Evolutionary conservation across 305 asterid species (phyloP), one percentile per base, ranked within the genome.

Genomic region (Fraxinus angustifolia): DNA sequence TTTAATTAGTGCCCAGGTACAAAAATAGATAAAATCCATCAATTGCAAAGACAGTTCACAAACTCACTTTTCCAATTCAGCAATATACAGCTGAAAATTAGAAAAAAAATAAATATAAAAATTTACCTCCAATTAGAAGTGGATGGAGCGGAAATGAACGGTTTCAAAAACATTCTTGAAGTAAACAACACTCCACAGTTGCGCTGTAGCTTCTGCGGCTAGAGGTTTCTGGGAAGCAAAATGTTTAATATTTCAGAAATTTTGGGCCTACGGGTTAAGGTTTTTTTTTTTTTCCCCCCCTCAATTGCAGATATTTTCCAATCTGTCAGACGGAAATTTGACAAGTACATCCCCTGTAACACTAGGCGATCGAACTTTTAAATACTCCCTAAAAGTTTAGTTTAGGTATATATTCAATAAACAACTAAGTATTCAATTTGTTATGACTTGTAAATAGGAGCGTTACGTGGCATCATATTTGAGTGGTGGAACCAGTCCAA

Each of bases 61-160:
- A 77, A 56, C 75, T 80, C 50, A 75, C 38, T 42, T 30, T 11
- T 16, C 11, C 7, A 28, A 30, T 26, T 17, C 33, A 30, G 71
- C 7, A 80, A 73, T 68, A 68, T 68, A 62, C 34, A 11, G 74
- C 16, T 67, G 73, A 6, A 34, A 17, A 16, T 38, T 33, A 78
- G 60, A 3, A 16, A 14, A 16, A 14, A 12, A 42, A 8, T 45
- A 3, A 14, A 48, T 3, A 48, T 14, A 23, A 12, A 77, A 82
- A 58, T 40, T 60, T 7, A 92, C 98, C 97, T 91, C 89, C 86
- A 87, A 6, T 78, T 35, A 77, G 92, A 85, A 86, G 94, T 80
- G 50, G 93, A 85, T 19, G 95, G 94, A 81, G 90, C 85, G 53
- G 91, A 89, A 75, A 89, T 81, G 88, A 91, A 90, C 78, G 97